Conservation (phyloP, 2,329 filamentous ascomycete genomes). For the Colletotrichum chlorophyti region DNA sequence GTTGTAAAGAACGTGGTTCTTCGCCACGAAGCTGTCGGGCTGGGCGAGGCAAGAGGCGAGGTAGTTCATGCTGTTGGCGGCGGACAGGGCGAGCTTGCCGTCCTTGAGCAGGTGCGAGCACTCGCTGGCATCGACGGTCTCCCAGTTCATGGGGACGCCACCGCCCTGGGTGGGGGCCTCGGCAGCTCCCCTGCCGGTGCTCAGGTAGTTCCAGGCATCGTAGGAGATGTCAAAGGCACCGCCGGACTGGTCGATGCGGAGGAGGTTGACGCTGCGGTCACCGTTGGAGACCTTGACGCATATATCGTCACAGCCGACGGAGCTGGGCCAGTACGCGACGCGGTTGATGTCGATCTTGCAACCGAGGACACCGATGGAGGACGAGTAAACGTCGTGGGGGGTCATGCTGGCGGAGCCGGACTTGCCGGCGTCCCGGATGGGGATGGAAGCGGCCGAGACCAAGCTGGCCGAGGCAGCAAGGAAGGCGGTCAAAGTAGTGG, state of each 20-base stretch:
- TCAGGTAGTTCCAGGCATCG: constrained; percentile 67
- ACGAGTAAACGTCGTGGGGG: constrained; percentile 63
- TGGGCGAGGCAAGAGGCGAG: constrained; percentile 53
- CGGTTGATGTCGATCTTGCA: constrained; percentile 68
- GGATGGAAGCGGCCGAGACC: constrained; percentile 35
- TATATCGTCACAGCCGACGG: constrained; percentile 61
- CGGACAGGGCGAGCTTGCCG: constrained; percentile 59
- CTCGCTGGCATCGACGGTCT: constrained; percentile 52
- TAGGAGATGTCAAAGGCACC: constrained; percentile 67
- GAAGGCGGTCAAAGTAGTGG: constrained; percentile 37
- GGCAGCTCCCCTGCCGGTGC: constrained; percentile 55
- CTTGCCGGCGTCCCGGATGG: constrained; percentile 28
- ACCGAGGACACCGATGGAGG: constrained; percentile 63
- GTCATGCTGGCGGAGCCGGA: constrained; percentile 48
- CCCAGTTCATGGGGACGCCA: constrained; percentile 57
- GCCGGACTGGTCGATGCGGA: constrained; percentile 62
- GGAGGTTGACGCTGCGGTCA: constrained; percentile 60
- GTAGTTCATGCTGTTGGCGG: constrained; percentile 64
- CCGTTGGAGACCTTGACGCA: constrained; percentile 60
- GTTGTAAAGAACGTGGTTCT: constrained; percentile 61
- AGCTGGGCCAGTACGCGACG: constrained; percentile 65
- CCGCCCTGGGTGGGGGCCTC: constrained; percentile 55
- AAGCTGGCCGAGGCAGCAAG: constrained; percentile 36
- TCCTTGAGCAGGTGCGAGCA: constrained; percentile 58
- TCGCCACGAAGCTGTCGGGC: constrained; percentile 55